Evolutionary conservation across 1,284 basidiomycete species (phyloP).

Genomic region (Microbotryum saponariae): DNA sequence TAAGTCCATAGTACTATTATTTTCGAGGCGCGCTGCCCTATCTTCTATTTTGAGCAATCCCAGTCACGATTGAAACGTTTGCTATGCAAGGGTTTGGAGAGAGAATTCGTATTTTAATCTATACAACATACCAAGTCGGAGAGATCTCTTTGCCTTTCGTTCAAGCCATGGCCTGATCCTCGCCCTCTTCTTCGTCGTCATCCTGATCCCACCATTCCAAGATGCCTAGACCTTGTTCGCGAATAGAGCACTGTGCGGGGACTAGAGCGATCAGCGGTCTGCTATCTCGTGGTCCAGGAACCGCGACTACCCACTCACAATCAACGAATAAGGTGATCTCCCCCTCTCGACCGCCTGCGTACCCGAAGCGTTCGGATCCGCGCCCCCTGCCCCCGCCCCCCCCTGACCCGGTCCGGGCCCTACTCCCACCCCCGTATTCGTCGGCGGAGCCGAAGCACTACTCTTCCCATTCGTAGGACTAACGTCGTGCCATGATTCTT

Average conservation of each 20-base stretch:
- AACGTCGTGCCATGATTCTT: constrained; percentile 77
- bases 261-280: neutral
- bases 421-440: neutral
- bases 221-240: constrained; percentile 75
- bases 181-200: constrained; percentile 2
- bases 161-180: neutral
- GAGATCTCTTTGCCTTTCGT: no score
- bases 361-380: constrained; percentile 1
- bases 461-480: constrained; percentile 59
- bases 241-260: constrained; percentile 66
- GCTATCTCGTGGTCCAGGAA: no score
- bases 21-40: no score
- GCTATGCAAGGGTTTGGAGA: no score
- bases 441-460: constrained; percentile 44
- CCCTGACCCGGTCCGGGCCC: constrained; percentile 1
- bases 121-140: no score
- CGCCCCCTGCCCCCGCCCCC: neutral
- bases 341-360: constrained; percentile 43
- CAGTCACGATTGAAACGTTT: no score
- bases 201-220: constrained; percentile 50
- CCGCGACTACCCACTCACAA: constrained; percentile 48
- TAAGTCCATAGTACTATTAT: no score
- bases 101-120: no score
- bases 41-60: no score
- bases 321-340: constrained; percentile 64